Evolutionary conservation across 1,284 basidiomycete genomes (phyloP), one percentile per base, ranked within the genome.

Genomic region (Marasmius fiardii): DNA sequence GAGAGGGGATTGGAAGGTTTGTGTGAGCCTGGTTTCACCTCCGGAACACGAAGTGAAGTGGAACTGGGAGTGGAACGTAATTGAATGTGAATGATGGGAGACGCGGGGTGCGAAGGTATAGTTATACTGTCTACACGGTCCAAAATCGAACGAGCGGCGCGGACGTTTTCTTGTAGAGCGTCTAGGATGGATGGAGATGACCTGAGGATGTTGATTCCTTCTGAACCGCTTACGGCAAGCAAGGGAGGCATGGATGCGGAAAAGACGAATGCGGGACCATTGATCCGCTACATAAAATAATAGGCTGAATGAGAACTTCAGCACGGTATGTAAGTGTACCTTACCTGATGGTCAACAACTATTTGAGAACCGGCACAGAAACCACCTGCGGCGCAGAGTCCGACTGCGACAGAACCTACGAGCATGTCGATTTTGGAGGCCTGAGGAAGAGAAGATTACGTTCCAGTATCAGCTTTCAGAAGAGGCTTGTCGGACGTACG

Each of bases 261-360:
- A 77, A 95, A 99, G 57, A 99, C 94, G 65, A 94, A 96, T 0
- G 94, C 88, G 3, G 93, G 88, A 21, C 93, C 95, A 70, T 99
- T 99, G 82, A 98, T 98, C 48, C 95, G 95, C 84, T 97, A 69
- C 43, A 37, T 44, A n/a, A n/a, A n/a, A n/a, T n/a, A n/a, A n/a
- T 28, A 28, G 16, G 20, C 34, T 52, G 41, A 58, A 34, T 16
- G 52, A 37, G 34, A 41, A 43, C 24, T 37, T 3, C 23, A 28
- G 7, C 14, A 35, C 5, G 43, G 43, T 44, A n/a, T 11, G 33
- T 20, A 35, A 24, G 1, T 16, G 18, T 49, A 10, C 57, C 67
- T 4, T 66, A 88, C 89, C 79, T 94, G 95, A 69, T 99, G 97
- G 59, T 91, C 84, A 26, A 93, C 86, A 41, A 98, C 92, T 48